Evolutionary conservation across 805 yeast species (phyloP).

Genomic region (Kluyveromyces starmeri): DNA sequence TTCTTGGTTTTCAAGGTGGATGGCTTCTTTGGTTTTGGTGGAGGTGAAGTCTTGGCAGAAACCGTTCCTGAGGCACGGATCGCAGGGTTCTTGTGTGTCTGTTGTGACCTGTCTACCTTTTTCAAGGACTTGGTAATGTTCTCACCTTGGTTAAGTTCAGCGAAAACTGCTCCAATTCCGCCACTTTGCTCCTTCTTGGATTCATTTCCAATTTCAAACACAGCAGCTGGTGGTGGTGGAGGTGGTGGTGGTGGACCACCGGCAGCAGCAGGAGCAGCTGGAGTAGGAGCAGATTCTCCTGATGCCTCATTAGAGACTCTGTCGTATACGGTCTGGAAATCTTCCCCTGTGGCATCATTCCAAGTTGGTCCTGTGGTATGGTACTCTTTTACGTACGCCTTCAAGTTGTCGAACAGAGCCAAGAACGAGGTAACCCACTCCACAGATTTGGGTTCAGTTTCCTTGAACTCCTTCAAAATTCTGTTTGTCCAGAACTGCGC

Average conservation of each 20-base stretch:
- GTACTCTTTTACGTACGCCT: constrained; percentile 62
- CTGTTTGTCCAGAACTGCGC: constrained; percentile 93
- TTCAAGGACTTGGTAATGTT: constrained; percentile 75
- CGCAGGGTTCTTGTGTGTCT: constrained; percentile 88
- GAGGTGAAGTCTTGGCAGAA: constrained; percentile 33
- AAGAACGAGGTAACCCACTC: constrained; percentile 74
- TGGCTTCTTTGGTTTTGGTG: constrained; percentile 86
- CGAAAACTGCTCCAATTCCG: constrained; percentile 84
- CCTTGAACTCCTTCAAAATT: constrained; percentile 76
- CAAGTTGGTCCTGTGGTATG: constrained; percentile 84
- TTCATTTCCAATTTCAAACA: constrained; percentile 38
- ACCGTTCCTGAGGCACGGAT: constrained; percentile 53
- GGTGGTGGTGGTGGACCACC: constrained; percentile 82
- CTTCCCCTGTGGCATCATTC: constrained; percentile 50
- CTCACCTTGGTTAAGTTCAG: constrained; percentile 83
- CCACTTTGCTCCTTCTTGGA: constrained; percentile 25
- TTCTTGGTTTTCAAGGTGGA: constrained; percentile 42
- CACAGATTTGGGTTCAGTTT: constrained; percentile 54
- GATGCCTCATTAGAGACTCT: constrained; percentile 15
- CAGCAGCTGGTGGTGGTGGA: constrained; percentile 77
- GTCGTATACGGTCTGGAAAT: constrained; percentile 43
- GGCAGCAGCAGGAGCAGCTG: constrained; percentile 30
- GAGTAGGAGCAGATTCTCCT: constrained; percentile 28
- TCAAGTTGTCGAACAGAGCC: constrained; percentile 59
- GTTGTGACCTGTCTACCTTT: constrained; percentile 87